Evolutionary conservation across 148 eudicot genomes (phyloP).

Genomic region (Cornus florida): DNA sequence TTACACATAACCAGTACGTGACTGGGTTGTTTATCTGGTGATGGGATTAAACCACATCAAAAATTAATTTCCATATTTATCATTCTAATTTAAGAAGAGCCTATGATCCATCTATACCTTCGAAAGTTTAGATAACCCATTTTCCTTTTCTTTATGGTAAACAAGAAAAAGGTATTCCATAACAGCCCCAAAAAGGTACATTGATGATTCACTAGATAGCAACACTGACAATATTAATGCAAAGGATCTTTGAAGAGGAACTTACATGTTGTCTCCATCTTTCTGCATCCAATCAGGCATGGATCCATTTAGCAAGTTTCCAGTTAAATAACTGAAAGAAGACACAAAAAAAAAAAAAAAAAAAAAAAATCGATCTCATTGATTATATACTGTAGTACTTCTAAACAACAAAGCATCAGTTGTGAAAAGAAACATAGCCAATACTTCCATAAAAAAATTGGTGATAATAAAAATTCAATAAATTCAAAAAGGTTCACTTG

Average conservation of each 20-base stretch:
- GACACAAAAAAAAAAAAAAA: no score
- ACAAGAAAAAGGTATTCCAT: no score
- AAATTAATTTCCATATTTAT: no score
- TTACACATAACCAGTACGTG: no score
- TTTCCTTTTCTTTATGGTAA: not conserved
- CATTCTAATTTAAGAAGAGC: not conserved
- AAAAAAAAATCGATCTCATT: not conserved
- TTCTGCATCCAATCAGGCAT: conserved; percentile 28
- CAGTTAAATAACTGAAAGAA: conserved; percentile 22
- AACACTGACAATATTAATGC: not conserved
- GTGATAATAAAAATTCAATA: not conserved
- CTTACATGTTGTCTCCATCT: conserved; percentile 16
- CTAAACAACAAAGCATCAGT: not conserved
- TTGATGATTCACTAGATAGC: not conserved
- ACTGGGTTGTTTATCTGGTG: not conserved
- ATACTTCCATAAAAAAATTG: not conserved
- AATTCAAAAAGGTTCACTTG: not conserved
- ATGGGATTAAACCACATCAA: not conserved
- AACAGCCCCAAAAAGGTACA: not conserved
- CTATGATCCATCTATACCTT: not conserved
- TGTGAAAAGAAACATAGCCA: not conserved
- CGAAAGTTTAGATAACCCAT: not conserved
- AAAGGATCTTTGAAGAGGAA: not conserved
- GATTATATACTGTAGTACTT: not conserved
- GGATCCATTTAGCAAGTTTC: conserved; percentile 26